Conservation (phyloP, 106 monocot genomes). For the Cymbidium sinense region DNA sequence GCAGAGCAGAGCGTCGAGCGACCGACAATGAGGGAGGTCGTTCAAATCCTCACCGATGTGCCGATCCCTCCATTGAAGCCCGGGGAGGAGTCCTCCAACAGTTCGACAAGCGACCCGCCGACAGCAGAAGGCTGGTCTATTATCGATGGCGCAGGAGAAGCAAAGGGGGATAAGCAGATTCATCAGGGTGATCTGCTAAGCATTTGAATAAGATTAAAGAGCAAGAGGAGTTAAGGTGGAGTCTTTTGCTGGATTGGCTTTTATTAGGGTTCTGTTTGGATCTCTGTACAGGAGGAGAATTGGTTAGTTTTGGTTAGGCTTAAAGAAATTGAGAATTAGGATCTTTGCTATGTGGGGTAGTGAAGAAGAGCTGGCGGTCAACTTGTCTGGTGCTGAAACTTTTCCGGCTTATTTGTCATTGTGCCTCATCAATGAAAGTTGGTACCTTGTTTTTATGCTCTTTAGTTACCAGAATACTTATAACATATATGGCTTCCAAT, state of each 20-base stretch:
- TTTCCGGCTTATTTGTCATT: neutral
- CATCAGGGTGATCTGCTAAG: constrained; percentile 35
- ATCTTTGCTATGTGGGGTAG: neutral
- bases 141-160: neutral
- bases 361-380: neutral
- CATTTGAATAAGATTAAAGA: constrained; percentile 14
- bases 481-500: too few relatives aligned
- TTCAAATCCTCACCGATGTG: constrained; percentile 47
- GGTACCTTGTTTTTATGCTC: neutral
- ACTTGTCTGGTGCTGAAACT: neutral
- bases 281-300: neutral
- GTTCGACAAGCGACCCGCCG: neutral
- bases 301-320: too few relatives aligned
- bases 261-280: neutral
- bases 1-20: constrained; percentile 54
- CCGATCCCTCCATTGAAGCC: constrained; percentile 14
- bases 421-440: neutral
- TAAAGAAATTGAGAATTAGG: neutral
- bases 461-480: neutral
- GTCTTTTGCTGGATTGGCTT: neutral
- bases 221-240: neutral
- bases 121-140: neutral
- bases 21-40: constrained; percentile 68
- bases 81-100: constrained; percentile 2
- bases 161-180: neutral